phyloP scores from a whole-genome alignment of 441 rosid species.

The Heliophila coronopifolia region DNA sequence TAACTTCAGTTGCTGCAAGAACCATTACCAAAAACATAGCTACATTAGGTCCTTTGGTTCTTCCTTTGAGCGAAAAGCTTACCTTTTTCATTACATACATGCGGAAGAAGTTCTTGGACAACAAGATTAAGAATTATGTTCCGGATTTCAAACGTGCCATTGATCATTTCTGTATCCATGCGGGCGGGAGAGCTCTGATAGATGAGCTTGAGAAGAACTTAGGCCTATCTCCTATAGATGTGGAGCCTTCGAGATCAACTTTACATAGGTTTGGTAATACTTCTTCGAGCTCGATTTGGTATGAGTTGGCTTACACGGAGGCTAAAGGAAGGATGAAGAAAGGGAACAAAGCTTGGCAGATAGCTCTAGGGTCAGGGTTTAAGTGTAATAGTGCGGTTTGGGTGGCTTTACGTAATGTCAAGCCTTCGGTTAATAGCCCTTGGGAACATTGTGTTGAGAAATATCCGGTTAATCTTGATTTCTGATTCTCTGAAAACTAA shows the following conservation, averaged over 20 bases:
- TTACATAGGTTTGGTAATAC: conserved; percentile 28
- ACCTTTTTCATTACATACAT: conserved; percentile 5
- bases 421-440: conserved; percentile 17
- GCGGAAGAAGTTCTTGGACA: conserved; percentile 12
- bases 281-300: conserved; percentile 28
- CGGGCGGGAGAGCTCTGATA: conserved; percentile 24
- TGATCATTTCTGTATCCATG: conserved; percentile 27
- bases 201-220: conserved; percentile 22
- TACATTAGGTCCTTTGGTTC: conserved; percentile 25
- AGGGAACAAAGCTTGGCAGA: conserved; percentile 26
- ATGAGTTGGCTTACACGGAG: conserved; percentile 23
- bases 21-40: conserved; percentile 23
- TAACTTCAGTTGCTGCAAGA: conserved; percentile 16
- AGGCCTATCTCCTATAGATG: conserved; percentile 5
- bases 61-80: conserved; percentile 23
- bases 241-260: conserved; percentile 21
- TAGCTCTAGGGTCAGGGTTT: conserved; percentile 28
- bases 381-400: conserved; percentile 30
- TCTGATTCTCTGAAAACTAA: neutral
- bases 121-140: conserved; percentile 13
- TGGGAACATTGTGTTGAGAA: conserved; percentile 19
- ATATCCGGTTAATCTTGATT: conserved; percentile 22
- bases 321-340: conserved; percentile 28
- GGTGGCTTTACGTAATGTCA: conserved; percentile 15
- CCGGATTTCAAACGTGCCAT: conserved; percentile 26